Conservation (phyloP, 2,329 filamentous ascomycete species). For the Colletotrichum viniferum region DNA sequence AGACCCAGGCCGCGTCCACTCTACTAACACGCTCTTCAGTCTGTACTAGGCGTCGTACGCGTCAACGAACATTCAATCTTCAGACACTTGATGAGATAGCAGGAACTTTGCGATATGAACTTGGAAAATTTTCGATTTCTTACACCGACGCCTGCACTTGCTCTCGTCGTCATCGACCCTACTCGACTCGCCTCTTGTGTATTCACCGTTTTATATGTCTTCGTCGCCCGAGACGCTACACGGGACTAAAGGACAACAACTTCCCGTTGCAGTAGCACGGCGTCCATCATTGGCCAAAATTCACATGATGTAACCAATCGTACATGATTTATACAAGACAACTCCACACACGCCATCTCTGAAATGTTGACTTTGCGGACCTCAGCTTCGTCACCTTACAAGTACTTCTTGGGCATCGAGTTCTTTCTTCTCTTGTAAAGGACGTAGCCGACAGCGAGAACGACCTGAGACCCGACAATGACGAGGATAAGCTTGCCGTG, state of each 20-base stretch:
- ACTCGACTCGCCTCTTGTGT: neutral
- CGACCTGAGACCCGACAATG: constrained; percentile 75
- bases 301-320: neutral
- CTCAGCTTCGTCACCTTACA: constrained; percentile 52
- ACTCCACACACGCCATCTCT: neutral
- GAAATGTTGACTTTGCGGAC: neutral
- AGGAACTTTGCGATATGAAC: neutral
- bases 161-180: neutral
- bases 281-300: neutral
- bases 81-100: neutral
- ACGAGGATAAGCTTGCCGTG: constrained; percentile 67
- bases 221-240: neutral
- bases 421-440: constrained; percentile 80
- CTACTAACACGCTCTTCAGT: neutral
- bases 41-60: neutral
- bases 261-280: neutral
- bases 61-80: neutral
- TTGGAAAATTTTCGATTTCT: neutral
- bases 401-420: constrained; percentile 87
- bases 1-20: neutral
- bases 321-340: neutral
- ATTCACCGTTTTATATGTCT: neutral
- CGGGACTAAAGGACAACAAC: neutral
- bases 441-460: constrained; percentile 72
- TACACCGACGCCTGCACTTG: neutral